phyloP scores from a whole-genome alignment of 495 filamentous ascomycete species.

The Hypoxylon perforatum region DNA sequence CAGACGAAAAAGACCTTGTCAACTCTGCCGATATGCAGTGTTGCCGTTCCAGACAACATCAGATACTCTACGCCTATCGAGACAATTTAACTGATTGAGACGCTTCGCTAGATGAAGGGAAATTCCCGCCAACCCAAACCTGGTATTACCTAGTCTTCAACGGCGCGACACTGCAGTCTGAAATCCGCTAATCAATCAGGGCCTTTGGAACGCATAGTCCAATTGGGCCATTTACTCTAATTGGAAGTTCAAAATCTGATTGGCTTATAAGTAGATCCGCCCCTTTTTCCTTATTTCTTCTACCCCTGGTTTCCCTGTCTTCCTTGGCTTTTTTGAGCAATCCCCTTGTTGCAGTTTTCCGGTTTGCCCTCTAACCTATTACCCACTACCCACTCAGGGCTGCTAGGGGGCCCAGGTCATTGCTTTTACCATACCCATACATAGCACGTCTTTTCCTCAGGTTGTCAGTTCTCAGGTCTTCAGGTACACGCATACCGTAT shows the following conservation, averaged over 20 bases:
- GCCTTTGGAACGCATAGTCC: conserved; percentile 31
- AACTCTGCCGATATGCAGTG: conserved; percentile 10
- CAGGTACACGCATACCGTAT: conserved; percentile 10
- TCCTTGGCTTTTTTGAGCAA: conserved; percentile 15
- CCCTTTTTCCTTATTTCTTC: conserved; percentile 23
- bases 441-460: conserved; percentile 2
- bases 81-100: conserved; percentile 22
- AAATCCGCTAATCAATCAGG: conserved; percentile 26
- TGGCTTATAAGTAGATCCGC: conserved; percentile 17
- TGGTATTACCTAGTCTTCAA: conserved; percentile 24
- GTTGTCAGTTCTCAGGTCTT: too few relatives aligned
- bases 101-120: conserved; percentile 11
- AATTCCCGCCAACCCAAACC: conserved; percentile 21
- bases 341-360: conserved; percentile 33
- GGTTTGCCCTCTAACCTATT: conserved; percentile 25
- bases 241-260: conserved; percentile 20
- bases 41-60: conserved; percentile 14
- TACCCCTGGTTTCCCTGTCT: conserved; percentile 12
- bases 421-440: conserved; percentile 4
- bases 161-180: conserved; percentile 12
- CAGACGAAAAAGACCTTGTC: conserved; percentile 7
- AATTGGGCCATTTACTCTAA: conserved; percentile 27
- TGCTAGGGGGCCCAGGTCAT: too few relatives aligned
- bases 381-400: too few relatives aligned
- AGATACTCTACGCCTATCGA: conserved; percentile 19